Base-by-base conservation (phyloP, 2,329 filamentous ascomycete species). In the Macrophomina pseudophaseolina region DNA sequence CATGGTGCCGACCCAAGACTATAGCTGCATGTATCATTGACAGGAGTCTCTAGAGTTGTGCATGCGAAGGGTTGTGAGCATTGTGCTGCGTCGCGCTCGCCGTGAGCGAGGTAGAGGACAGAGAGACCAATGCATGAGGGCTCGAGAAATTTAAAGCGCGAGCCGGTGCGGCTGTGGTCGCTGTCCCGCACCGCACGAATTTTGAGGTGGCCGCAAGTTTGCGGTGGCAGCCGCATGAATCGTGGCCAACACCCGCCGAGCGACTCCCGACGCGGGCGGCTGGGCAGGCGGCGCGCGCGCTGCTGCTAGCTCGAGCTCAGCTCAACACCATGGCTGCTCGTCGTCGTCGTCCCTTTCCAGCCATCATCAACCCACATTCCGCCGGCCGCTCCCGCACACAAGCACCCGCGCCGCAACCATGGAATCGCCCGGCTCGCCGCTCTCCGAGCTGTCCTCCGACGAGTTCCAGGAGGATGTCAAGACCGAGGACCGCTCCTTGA, bases 401-500 rank as follows among this genome's bases (percentile, higher is more conserved):
- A 46, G 63, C 32, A 5, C 60, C 23, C 44, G 30, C 49, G 42
- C 63, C 54, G 42, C 58, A 28, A 68, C 66, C 69, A 88, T 75
- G 75, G 78, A 79, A n/a, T 88, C 86, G 11, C 86, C 87, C 12
- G 85, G 81, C 64, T 90, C 88, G 40, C 86, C 87, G 46, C 85
- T 91, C 71, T 90, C 88, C 60, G 87, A 87, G 68, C 85, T 89
- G 69, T 86, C 84, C 69, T 88, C 86, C 54, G 88, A 88, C 71
- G 85, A 87, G 68, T 86, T 89, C 75, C 83, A 83, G 75, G 87
- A 88, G 71, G 86, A 85, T 71, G 82, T 83, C 71, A 80, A 80
- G 65, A 73, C 82, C 76, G 65, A 66, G 32, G 79, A 82, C 71
- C 80, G 82, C 70, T 82, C 82, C 67, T 81, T 81, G 68, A 80